Evolutionary conservation across 1,284 basidiomycete species (phyloP), one percentile per base, ranked within the genome.

Genomic region (Marasmius sp.): DNA sequence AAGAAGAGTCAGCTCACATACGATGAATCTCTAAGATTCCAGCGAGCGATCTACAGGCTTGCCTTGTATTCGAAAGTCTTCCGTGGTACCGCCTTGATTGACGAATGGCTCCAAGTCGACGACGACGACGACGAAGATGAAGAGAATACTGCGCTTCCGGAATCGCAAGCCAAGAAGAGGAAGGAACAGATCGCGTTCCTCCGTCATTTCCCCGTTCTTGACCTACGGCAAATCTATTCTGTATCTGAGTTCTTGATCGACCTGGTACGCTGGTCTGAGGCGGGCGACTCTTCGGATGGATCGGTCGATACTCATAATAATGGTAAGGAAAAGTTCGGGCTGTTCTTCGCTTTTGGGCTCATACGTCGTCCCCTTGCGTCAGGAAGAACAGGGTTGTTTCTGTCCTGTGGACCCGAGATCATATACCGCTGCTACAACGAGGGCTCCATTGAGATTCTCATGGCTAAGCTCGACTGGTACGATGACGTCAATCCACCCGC

Each of bases 11-110:
- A 65, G 34, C 64, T 78, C 16, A 69, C 69, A 22, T 60, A 63
- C 6, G 18, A 67, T 36, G 75, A 77, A 62, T 78, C 74, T 1
- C 69, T 66, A 64, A 68, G 70, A 5, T 76, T 79, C 53, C 70
- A 67, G 50, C 66, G 70, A 33, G 73, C 74, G 2, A 53, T 75
- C 36, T 76, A 76, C 59, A 69, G 73, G 2, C 50, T 75, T 20
- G 73, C 72, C 70, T 64, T 72, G 18, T 62, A 72, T 58, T 67
- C 70, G 14, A 59, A 61, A 11, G 49, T 62, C 11, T 71, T 71
- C 50, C 58, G 64, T 51, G 48, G 45, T 12, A 20, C 37, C 14
- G 50, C 33, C 22, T 60, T 37, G 49, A 10, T 60, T 27, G 52
- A 50, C n/a, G 51, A 63, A 8, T 33, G n/a, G n/a, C n/a, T n/a